phyloP scores from a whole-genome alignment of 495 filamentous ascomycete species.

The Penicillium canescens region DNA sequence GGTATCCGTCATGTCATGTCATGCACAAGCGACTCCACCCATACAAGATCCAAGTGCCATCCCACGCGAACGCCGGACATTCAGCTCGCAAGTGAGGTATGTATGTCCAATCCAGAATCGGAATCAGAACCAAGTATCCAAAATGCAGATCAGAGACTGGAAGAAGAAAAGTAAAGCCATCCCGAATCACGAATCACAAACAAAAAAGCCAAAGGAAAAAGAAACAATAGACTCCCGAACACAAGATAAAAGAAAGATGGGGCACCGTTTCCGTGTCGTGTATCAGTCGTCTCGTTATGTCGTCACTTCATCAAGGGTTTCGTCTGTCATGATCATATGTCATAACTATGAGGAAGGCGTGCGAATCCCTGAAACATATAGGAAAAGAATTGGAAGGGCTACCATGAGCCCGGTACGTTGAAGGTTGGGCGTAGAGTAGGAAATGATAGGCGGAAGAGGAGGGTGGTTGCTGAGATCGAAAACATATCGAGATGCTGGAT shows the following conservation, averaged over 20 bases:
- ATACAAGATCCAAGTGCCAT: constrained; percentile 11
- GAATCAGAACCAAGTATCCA: no score
- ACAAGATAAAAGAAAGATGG: constrained; percentile 13
- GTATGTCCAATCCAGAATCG: no score
- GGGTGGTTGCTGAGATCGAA: constrained; percentile 1
- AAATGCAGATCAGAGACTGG: constrained; percentile 6
- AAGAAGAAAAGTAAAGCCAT: constrained; percentile 23
- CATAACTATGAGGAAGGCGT: background rate
- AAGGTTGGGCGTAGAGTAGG: background rate
- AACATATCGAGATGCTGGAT: background rate
- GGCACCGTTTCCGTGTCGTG: constrained; percentile 25
- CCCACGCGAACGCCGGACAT: constrained; percentile 37
- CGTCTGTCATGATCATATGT: constrained; percentile 2
- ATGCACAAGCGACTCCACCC: constrained; percentile 34
- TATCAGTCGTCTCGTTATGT: constrained; percentile 45
- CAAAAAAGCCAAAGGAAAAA: constrained; percentile 18
- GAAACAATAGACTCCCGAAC: constrained; percentile 16
- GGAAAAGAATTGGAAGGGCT: background rate
- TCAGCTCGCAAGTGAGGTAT: constrained; percentile 16
- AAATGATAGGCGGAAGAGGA: constrained; percentile 5
- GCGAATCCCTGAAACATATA: constrained; percentile 2
- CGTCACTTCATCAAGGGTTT: constrained; percentile 42
- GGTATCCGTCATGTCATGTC: constrained; percentile 22
- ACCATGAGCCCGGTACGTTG: background rate
- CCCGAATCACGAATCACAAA: background rate